phyloP scores from a whole-genome alignment of 1,284 basidiomycete genomes.

The Pyrrhoderma lamaoense region DNA sequence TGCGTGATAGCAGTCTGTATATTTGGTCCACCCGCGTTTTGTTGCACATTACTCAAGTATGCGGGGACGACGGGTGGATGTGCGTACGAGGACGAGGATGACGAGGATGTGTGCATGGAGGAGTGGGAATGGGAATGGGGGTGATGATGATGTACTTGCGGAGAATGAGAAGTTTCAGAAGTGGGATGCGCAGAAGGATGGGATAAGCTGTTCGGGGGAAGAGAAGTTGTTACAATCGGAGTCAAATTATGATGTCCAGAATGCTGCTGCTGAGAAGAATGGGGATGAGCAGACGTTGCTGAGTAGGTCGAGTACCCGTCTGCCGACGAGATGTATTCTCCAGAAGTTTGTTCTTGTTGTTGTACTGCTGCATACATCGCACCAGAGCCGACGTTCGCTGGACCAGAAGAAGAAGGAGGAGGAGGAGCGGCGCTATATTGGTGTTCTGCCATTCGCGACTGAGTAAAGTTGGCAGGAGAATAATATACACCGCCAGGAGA shows the following conservation, averaged over 20 bases:
- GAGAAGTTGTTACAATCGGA: not conserved
- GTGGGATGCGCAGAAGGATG: not conserved
- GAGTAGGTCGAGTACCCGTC: not conserved
- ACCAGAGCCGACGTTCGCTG: not conserved
- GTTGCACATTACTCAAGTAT: too few species aligned
- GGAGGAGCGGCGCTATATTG: conserved; percentile 10
- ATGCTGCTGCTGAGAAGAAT: not conserved
- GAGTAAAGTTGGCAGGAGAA: conserved; percentile 6
- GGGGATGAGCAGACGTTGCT: not conserved
- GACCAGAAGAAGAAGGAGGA: not conserved
- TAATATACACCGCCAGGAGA: conserved; percentile 2
- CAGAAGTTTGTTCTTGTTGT: not conserved
- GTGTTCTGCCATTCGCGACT: conserved; percentile 6
- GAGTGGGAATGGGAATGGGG: not conserved
- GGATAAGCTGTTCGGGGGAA: not conserved
- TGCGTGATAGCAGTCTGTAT: not conserved
- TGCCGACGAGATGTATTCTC: not conserved
- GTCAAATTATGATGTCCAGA: not conserved
- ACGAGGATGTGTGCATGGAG: not conserved
- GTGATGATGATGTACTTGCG: not conserved
- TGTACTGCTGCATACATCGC: not conserved
- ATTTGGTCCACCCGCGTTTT: too few species aligned
- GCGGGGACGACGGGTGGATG: not conserved
- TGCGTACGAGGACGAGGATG: not conserved
- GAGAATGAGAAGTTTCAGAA: too few species aligned